Conservation (phyloP, 2,329 filamentous ascomycete genomes). For the Penicillium aurantiogriseum region DNA sequence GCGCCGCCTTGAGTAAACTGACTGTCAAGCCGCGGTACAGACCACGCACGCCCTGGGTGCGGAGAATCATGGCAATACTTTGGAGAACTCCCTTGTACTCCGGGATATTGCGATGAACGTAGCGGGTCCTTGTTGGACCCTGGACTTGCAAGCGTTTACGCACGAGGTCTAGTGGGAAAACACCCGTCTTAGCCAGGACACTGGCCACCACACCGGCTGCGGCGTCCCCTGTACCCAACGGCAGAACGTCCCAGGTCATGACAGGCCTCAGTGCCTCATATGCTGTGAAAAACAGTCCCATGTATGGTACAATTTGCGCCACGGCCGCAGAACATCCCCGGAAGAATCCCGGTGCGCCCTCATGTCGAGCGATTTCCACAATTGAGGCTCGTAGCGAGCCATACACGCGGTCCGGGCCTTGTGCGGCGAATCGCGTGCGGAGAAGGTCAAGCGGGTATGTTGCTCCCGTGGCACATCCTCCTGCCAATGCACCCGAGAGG, state of each 20-base stretch:
- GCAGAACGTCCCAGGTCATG: conserved; percentile 52
- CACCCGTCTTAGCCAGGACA: conserved; percentile 77
- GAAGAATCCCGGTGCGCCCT: conserved; percentile 81
- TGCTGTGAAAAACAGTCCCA: conserved; percentile 91
- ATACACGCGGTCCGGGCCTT: conserved; percentile 81
- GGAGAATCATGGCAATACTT: conserved; percentile 67
- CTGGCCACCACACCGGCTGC: conserved; percentile 77
- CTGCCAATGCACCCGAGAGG: conserved; percentile 76
- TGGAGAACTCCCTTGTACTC: conserved; percentile 69
- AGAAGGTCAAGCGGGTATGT: conserved; percentile 95
- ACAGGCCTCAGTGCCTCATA: conserved; percentile 74
- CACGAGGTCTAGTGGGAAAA: conserved; percentile 91
- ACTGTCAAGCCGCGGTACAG: conserved; percentile 86
- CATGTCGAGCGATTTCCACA: conserved; percentile 68
- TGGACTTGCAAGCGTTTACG: conserved; percentile 94
- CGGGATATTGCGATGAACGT: conserved; percentile 85
- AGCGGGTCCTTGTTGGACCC: conserved; percentile 75
- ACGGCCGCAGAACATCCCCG: conserved; percentile 79
- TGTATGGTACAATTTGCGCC: conserved; percentile 88
- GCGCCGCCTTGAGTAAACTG: conserved; percentile 87
- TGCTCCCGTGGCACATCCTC: conserved; percentile 73
- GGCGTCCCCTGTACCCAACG: conserved; percentile 78
- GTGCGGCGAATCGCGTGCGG: conserved; percentile 93
- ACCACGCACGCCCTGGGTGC: conserved; percentile 71
- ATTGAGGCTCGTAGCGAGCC: conserved; percentile 66